Evolutionary conservation across 306 rosid genomes (phyloP), one percentile per base, ranked within the genome.

Genomic region (Datisca glomerata): DNA sequence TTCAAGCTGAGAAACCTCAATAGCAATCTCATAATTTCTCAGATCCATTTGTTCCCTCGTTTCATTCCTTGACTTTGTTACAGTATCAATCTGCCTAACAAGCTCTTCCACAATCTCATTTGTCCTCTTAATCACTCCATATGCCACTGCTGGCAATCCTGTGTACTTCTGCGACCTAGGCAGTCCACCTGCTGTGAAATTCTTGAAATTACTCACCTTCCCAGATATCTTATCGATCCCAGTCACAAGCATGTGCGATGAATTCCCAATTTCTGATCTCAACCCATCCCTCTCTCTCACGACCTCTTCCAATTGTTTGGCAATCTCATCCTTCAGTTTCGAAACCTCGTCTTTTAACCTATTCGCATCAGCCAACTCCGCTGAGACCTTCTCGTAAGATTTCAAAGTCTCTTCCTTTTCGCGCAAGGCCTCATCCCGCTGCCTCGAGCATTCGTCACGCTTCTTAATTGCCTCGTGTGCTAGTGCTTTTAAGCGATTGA

Each of bases 71-170:
- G 84, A 67, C 71, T 89, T 84, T 3, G 49, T 25, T 7, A 86
- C 61, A 12, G 74, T 65, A n/a, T 89, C 95, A 14, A 70, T 70
- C 69, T 89, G 91, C 37, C 56, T 72, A 37, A 72, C 67, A 37
- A 89, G 76, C 65, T 89, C 98, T 42, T 89, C 98, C 18, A 84
- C 93, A 41, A 84, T 78, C 73, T 89, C 98, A 49, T 89, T 84
- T 7, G 93, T 75, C 47, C 98, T 67, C 84, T 80, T 89, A 24
- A 89, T 72, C 1, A 84, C 93, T 5, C 95, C 95, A 8, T 84
- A 84, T 0, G 79, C 89, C 41, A 80, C 81, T 0, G 86, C 77
- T 0, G 86, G 86, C 58, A 84, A 45, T 7, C 98, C 98, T 3
- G 91, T 56, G 58, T 84, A 89, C 39, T 84, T 89, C 43, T 53